Base-by-base conservation (phyloP, 2,329 filamentous ascomycete genomes). In the Fusarium sp. region DNA sequence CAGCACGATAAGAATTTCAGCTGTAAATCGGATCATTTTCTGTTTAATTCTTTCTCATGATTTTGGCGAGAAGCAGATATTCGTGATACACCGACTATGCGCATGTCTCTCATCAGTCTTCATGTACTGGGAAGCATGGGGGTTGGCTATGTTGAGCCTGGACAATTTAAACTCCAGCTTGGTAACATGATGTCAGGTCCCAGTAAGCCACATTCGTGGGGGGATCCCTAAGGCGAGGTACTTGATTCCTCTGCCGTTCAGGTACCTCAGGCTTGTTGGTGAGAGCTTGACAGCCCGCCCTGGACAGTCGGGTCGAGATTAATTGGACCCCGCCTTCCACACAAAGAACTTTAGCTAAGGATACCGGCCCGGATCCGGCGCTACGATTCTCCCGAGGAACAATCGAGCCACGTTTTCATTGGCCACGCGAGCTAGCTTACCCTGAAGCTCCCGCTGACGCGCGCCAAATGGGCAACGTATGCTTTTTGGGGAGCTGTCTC, bases 391-490 rank as follows among this genome's bases (percentile, higher is more conserved):
- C 50, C 71, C 66, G 66, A 34, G 17, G 30, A 17, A 44, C 34
- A 44, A 49, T 45, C 40, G 51, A 30, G 36, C 30, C 56, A 42
- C 34, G 26, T 44, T 62, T 64, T 72, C 53, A 76, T 77, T 77
- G 75, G 75, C 59, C 59, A 48, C 45, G 36, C 67, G 62, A 21
- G 30, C 15, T 52, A 56, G 54, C 55, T 71, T 75, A 67, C 65
- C 68, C 70, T 70, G 62, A 63, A 74, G 72, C 67, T 76, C 40
- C 59, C 56, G 65, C 67, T 75, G 67, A 69, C 67, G 64, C 67
- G 64, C 59, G 67, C 67, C 63, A 65, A 76, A 77, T 73, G 73
- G 70, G 76, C 76, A 74, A 77, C 76, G 76, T 77, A 77, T 77
- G 76, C 75, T 75, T 75, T 76, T 76, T 62, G 70, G 67, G 46